A percentile compares a stretch with the other conserved stretches of the same genome.
These are phyloP conservation scores for Ajuga reptans DNA, from an alignment of 305 asterid genomes.

Conservation along the genomic window DNA sequence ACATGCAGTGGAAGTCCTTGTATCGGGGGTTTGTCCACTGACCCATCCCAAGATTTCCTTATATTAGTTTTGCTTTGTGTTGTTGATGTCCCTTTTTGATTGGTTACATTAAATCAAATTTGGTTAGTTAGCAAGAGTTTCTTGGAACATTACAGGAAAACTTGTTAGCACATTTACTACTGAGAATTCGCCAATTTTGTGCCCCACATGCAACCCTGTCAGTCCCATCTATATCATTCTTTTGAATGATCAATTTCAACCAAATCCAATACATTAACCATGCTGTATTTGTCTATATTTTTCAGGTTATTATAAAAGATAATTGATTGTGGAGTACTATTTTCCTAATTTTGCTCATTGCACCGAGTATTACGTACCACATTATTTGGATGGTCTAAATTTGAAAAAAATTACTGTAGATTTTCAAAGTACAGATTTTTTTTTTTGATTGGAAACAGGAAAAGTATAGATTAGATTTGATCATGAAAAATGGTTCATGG, in stretches of 20 bases:
- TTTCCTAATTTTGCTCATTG: constrained; percentile 6
- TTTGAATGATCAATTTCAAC: constrained; percentile 7
- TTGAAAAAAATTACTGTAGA: constrained; percentile 5
- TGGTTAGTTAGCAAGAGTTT: constrained; percentile 1
- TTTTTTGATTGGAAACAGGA: too few relatives aligned
- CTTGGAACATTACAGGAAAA: not conserved
- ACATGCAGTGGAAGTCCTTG: constrained; percentile 91
- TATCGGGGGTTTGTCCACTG: constrained; percentile 66
- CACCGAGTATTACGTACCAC: constrained; percentile 3
- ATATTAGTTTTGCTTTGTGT: constrained; percentile 15
- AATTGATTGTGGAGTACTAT: constrained; percentile 12
- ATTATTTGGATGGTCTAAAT: not conserved
- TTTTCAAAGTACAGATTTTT: not conserved
- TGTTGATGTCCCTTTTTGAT: constrained; percentile 7
- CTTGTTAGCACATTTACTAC: not conserved
- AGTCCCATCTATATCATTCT: constrained; percentile 13
- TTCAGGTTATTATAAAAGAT: not conserved
- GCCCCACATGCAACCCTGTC: not conserved
- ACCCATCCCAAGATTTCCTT: constrained; percentile 17
- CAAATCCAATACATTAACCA: not conserved
- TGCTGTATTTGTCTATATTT: not conserved
- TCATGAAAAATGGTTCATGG: not conserved
- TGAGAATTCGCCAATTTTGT: not conserved
- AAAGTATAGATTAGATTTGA: not conserved
- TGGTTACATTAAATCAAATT: not conserved